Evolutionary conservation across 1,139 yeast genomes (phyloP).

Genomic region (Petasospora rhodanensis): DNA sequence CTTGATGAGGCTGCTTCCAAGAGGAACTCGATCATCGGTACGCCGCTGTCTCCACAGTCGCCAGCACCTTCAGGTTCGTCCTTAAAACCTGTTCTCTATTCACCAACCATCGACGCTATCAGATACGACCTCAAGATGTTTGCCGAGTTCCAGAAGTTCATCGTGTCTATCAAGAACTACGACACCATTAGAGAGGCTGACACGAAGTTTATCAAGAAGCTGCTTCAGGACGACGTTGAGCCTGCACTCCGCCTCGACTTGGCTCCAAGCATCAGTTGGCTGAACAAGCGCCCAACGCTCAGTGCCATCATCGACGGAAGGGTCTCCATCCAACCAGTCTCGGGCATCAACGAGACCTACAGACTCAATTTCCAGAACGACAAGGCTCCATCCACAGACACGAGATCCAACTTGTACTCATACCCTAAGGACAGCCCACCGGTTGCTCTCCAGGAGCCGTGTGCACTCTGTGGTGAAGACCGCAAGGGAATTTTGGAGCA

Average conservation of each 20-base stretch:
- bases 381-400: constrained; percentile 14
- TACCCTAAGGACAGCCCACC: constrained; percentile 50
- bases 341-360: constrained; percentile 74
- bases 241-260: constrained; percentile 57
- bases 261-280: constrained; percentile 60
- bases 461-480: constrained; percentile 79
- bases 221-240: constrained; percentile 77
- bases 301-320: constrained; percentile 71
- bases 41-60: background rate
- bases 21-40: constrained; percentile 11
- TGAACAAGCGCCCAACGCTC: constrained; percentile 56
- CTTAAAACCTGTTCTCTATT: constrained; percentile 30
- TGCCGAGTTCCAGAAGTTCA: constrained; percentile 33
- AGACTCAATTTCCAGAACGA: constrained; percentile 23
- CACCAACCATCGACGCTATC: constrained; percentile 54
- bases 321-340: constrained; percentile 80
- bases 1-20: constrained; percentile 12
- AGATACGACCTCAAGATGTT: constrained; percentile 50
- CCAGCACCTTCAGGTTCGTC: too few relatives aligned
- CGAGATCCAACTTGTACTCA: constrained; percentile 32
- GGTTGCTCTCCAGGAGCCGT: constrained; percentile 68
- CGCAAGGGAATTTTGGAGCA: constrained; percentile 68
- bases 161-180: constrained; percentile 29
- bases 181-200: constrained; percentile 32
- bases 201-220: constrained; percentile 53